Base-by-base conservation (phyloP, 495 filamentous ascomycete species). In the Niebla homalea region DNA sequence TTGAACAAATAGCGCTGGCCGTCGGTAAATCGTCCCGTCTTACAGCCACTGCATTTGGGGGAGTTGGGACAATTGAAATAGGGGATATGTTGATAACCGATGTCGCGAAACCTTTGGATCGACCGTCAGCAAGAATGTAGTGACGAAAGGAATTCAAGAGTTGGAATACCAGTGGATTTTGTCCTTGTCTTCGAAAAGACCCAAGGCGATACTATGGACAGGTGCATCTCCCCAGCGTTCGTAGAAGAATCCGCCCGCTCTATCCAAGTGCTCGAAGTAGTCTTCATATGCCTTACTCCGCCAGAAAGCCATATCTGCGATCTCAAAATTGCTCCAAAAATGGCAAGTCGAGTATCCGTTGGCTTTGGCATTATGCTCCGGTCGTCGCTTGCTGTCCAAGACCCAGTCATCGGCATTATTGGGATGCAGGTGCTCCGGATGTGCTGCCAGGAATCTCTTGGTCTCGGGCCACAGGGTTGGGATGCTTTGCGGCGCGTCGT, bases 291-390 rank as follows among this genome's bases (percentile, higher is more conserved):
- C 74, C 64, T 89, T 78, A 57, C 88, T 84, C 11, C 93, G 75
- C 87, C 89, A 99, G 70, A 99, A 96, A 53, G 75, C 78, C 78
- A 99, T 79, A 62, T 95, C 89, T 32, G 80, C 93, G 57, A 99
- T 93, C 68, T 99, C 93, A 60, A 99, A 99, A 68, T 99, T 99
- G 51, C 80, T 88, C 93, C 93, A 99, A 73, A 99, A 99, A 67
- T 99, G 93, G 65, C 93, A 99, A n/a, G 93, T 98, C 11, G 86
- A 92, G 72, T 96, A 98, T 36, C 92, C 92, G 51, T 92, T 80
- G 26, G 87, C 89, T 43, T 80, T 77, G 11, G 48, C 51, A 22
- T 57, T 57, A 65, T 95, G 85, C 16, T 87, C 76, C 7, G 93
- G 92, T 43, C 93, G 76, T 46, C 78, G 74, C 39, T 72, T 63